These are phyloP conservation scores for Carex littledalei DNA, from an alignment of 176 grass and related monocot species.

Conservation along the genomic window DNA sequence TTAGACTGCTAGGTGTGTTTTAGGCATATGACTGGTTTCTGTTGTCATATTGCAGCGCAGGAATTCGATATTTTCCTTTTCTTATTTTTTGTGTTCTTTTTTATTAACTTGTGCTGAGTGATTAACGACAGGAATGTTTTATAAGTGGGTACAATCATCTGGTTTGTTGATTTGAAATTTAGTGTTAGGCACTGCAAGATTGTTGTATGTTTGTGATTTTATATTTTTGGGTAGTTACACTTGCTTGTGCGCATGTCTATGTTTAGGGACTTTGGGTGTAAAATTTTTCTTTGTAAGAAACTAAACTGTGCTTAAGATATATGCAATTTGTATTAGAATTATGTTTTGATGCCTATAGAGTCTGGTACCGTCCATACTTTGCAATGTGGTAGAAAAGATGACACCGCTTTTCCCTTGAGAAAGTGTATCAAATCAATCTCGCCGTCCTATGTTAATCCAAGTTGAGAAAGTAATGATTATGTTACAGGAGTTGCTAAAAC, in stretches of 20 bases:
- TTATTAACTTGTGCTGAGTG: constrained; percentile 1
- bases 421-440: background rate
- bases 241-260: background rate
- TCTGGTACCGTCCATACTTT: background rate
- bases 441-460: background rate
- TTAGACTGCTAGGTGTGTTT: background rate
- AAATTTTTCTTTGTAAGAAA: background rate
- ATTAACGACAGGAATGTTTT: background rate
- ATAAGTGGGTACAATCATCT: background rate
- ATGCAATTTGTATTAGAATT: background rate
- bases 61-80: background rate
- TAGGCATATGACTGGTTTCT: constrained; percentile 14
- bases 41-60: background rate
- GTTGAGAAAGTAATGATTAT: background rate
- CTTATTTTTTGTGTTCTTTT: background rate
- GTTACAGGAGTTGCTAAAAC: background rate
- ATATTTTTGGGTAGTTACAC: background rate
- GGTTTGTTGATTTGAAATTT: constrained; percentile 14
- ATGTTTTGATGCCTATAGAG: background rate
- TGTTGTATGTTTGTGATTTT: background rate
- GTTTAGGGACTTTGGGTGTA: background rate
- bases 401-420: background rate
- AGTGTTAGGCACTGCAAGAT: background rate
- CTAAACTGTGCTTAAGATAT: background rate
- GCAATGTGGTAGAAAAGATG: background rate